Conservation (phyloP, 306 rosid genomes). For the Oxytropis ochrocephala region DNA sequence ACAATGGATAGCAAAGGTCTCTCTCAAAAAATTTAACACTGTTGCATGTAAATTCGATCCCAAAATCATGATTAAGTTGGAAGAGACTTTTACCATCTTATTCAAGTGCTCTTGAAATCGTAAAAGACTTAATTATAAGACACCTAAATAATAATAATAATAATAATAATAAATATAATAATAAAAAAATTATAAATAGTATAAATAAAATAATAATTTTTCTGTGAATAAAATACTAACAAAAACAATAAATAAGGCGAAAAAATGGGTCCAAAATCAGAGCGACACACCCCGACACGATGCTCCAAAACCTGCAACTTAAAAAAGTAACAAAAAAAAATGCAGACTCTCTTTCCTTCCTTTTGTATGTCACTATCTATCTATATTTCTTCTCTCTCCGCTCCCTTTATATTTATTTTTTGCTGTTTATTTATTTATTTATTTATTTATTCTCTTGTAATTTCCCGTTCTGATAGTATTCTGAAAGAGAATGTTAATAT, state of each 20-base stretch:
- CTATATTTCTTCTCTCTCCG: neutral
- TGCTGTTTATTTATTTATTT: no score
- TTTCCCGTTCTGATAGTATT: slow-evolving; percentile 23
- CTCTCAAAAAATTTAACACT: no score
- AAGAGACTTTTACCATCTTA: no score
- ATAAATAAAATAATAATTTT: neutral
- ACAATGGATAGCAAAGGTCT: no score
- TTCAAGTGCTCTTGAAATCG: no score
- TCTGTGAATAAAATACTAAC: neutral
- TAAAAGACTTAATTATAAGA: no score
- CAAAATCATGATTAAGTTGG: no score
- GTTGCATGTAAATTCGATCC: no score
- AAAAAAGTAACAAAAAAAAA: slow-evolving; percentile 37
- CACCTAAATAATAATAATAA: no score
- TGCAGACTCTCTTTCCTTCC: slow-evolving; percentile 12
- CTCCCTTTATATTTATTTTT: no score
- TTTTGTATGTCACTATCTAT: slow-evolving; percentile 24
- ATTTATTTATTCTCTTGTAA: neutral
- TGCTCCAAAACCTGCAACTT: slow-evolving; percentile 87
- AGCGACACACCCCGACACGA: slow-evolving; percentile 69
- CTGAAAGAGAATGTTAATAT: neutral
- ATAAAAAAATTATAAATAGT: neutral
- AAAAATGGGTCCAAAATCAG: slow-evolving; percentile 17
- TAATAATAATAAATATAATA: no score
- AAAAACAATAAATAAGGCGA: neutral